phyloP scores from a whole-genome alignment of 148 eudicot genomes.

The Rhododendron williamsianum region DNA sequence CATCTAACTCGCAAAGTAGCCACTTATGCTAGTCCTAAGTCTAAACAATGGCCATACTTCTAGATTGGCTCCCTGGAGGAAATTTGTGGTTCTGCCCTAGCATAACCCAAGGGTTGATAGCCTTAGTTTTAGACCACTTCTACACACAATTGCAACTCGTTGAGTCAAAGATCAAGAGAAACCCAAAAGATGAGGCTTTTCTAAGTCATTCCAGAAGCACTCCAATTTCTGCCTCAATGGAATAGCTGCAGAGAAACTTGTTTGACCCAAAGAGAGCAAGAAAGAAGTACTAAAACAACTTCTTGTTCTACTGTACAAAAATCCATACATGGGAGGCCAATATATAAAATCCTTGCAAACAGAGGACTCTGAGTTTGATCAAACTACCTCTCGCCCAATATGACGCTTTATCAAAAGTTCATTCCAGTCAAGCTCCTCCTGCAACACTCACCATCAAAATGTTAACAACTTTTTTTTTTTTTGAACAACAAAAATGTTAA shows the following conservation, averaged over 20 bases:
- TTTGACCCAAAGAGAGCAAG: background rate
- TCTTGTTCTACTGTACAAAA: background rate
- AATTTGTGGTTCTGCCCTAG: background rate
- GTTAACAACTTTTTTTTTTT: too few species aligned
- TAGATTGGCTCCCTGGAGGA: background rate
- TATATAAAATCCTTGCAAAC: background rate
- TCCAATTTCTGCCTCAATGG: background rate
- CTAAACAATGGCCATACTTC: background rate
- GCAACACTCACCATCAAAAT: slow-evolving; percentile 17
- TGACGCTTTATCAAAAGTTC: slow-evolving; percentile 56
- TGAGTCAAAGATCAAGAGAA: background rate
- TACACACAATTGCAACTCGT: background rate
- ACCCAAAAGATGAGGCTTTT: background rate
- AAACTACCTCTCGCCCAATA: slow-evolving; percentile 74
- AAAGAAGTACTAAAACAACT: background rate
- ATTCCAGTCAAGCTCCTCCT: slow-evolving; percentile 89
- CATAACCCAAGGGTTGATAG: background rate
- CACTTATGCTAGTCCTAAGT: background rate
- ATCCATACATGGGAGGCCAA: background rate
- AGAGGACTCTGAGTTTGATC: background rate
- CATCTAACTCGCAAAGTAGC: background rate
- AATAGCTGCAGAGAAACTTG: background rate
- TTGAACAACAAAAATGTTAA: background rate
- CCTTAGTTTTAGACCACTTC: background rate
- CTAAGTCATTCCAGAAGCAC: background rate